Percentiles rank a stretch among this genome's conserved stretches.
Evolutionary conservation across 1,284 basidiomycete species (phyloP).

Genomic region (Somion occarium): DNA sequence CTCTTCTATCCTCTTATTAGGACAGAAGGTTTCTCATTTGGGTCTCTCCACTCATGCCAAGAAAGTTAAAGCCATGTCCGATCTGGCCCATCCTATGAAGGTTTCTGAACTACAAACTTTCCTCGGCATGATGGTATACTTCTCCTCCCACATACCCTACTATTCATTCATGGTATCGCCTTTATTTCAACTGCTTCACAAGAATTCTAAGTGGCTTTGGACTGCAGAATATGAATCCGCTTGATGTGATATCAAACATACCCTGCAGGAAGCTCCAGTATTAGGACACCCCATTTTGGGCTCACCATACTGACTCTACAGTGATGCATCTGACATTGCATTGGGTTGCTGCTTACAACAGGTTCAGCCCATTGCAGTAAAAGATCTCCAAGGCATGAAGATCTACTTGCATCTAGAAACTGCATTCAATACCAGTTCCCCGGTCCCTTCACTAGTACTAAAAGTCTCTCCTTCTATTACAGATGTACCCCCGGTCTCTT

Average conservation of each 20-base stretch:
- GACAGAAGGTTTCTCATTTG: constrained; percentile 31
- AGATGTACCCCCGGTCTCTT: constrained; percentile 11
- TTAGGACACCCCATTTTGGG: constrained; percentile 16
- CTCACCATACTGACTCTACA: constrained; percentile 23
- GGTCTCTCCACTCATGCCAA: constrained; percentile 28
- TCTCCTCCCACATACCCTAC: constrained; percentile 26
- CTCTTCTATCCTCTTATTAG: constrained; percentile 28
- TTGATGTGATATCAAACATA: constrained; percentile 12
- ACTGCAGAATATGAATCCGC: constrained; percentile 9
- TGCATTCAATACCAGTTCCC: constrained; percentile 26
- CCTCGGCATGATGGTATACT: constrained; percentile 30
- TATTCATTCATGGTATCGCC: constrained; percentile 26
- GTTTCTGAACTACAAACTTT: constrained; percentile 24
- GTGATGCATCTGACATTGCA: constrained; percentile 25
- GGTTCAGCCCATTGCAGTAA: constrained; percentile 27
- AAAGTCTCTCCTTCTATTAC: background rate
- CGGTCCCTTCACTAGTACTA: constrained; percentile 27
- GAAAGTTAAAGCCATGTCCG: constrained; percentile 23
- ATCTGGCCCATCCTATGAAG: constrained; percentile 22
- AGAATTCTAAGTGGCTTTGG: constrained; percentile 15
- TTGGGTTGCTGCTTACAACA: constrained; percentile 28
- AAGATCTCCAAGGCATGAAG: constrained; percentile 31
- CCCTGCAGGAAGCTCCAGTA: constrained; percentile 13
- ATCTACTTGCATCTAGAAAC: constrained; percentile 24
- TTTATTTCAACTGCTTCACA: constrained; percentile 18